A percentile compares a stretch with the other conserved stretches of the same genome.
Conservation (phyloP, 2,329 filamentous ascomycete genomes). For the Phaeosphaeriaceae sp. region DNA sequence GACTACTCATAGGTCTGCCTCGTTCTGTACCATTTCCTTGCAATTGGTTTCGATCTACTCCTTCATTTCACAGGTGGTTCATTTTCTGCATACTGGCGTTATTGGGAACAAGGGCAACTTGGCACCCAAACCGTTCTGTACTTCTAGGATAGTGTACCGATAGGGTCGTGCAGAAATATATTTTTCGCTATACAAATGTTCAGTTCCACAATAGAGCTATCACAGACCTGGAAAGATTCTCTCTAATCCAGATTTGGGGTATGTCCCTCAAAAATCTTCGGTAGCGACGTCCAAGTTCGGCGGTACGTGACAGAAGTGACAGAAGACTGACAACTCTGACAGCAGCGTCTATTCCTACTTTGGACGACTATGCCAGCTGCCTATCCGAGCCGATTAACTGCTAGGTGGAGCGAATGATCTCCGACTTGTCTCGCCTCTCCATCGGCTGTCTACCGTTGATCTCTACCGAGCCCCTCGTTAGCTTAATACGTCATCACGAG, state of each 20-base stretch:
- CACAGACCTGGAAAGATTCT: no score
- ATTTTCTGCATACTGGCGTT: neutral
- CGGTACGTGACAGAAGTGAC: neutral
- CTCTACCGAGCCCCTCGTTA: conserved; percentile 1
- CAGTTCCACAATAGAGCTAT: neutral
- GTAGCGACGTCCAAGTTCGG: neutral
- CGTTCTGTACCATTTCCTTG: neutral
- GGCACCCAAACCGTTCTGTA: no score
- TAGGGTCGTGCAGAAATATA: neutral
- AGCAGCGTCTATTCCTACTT: neutral
- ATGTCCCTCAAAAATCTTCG: no score
- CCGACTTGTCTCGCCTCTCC: neutral
- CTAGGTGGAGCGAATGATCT: neutral
- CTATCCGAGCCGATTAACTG: no score
- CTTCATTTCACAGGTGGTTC: neutral
- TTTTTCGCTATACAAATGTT: neutral
- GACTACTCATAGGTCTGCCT: neutral
- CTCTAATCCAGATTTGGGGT: no score
- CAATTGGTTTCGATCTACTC: neutral
- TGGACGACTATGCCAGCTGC: no score
- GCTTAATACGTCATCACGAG: neutral
- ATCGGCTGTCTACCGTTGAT: neutral
- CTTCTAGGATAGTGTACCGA: conserved; percentile 2
- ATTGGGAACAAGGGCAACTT: neutral
- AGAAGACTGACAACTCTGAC: neutral